Evolutionary conservation across 345 rosid genomes (phyloP), one percentile per base, ranked within the genome.

Genomic region (Populus alba): DNA sequence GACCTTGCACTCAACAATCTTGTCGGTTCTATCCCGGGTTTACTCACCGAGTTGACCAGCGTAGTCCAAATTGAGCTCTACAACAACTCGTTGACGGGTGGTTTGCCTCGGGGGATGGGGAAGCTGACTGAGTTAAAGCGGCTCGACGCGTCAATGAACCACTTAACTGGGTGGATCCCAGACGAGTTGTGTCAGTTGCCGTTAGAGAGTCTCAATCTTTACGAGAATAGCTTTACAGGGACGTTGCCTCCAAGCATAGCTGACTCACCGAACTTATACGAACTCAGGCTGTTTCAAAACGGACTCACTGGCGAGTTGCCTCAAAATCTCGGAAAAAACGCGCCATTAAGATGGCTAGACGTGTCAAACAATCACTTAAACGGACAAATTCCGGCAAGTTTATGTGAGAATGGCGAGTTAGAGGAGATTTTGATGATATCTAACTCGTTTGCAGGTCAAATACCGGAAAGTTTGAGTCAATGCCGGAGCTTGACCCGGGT

Each of bases 51-150:
- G 81, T 71, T 97, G 79, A 59, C 77, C 33, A 89, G 87, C 35
- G 80, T 97, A 27, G 89, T 92, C 53, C 99, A 97, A 83, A 88
- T 97, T 66, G 99, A 97, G 90, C 93, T 97, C 3, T 97, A 94
- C 80, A 94, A 97, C 87, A 97, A 97, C 94, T 88, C 97, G 74
- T 75, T 97, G 73, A 86, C 89, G 29, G 99, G 99, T 13, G 81
- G 73, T 43, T 71, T 97, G 37, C 98, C 98, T 39, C 49, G 25
- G 16, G 92, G 91, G 72, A 81, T 90, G 53, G 89, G 91, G n/a
- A 90, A 91, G 38, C 76, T 92, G 83, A 88, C 91, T 12, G 78
- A 76, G 0, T 77, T 97, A 85, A 87, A 97, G 68, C 89, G 90
- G 31, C 83, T 97, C 9, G 99, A 97, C 85, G 92, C 89, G 31